phyloP scores from a whole-genome alignment of 2,329 filamentous ascomycete species.

The Aspergillus persii region DNA sequence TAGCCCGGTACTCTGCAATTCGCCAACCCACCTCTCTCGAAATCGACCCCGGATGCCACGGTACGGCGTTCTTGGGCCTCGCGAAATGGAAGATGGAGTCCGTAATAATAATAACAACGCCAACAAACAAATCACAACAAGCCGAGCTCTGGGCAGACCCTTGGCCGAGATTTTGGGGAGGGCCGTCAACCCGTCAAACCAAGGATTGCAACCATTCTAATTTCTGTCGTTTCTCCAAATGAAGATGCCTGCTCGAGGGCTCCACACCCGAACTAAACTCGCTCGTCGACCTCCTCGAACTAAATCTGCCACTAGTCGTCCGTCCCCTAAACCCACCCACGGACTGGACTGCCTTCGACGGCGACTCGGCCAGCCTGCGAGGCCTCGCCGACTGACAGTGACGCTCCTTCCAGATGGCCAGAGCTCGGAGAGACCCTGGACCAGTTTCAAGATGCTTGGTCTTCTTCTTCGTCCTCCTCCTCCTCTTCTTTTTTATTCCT shows the following conservation, averaged over 20 bases:
- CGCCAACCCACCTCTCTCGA: neutral
- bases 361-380: neutral
- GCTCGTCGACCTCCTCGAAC: conserved; percentile 3
- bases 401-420: conserved; percentile 16
- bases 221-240: neutral
- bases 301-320: neutral
- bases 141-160: conserved; percentile 5
- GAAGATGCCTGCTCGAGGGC: neutral
- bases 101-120: no score
- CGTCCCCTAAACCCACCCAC: neutral
- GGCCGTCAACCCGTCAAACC: neutral
- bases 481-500: conserved; percentile 10
- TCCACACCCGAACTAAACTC: neutral
- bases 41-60: neutral
- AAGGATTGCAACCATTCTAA: neutral
- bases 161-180: neutral
- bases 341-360: neutral
- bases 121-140: neutral
- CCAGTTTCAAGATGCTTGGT: conserved; percentile 24
- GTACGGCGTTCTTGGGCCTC: no score
- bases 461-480: conserved; percentile 6
- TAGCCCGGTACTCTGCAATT: neutral
- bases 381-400: neutral
- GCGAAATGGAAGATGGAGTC: no score
- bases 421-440: conserved; percentile 25